Base-by-base conservation (phyloP, 495 filamentous ascomycete species). In the Immersiella caudata region DNA sequence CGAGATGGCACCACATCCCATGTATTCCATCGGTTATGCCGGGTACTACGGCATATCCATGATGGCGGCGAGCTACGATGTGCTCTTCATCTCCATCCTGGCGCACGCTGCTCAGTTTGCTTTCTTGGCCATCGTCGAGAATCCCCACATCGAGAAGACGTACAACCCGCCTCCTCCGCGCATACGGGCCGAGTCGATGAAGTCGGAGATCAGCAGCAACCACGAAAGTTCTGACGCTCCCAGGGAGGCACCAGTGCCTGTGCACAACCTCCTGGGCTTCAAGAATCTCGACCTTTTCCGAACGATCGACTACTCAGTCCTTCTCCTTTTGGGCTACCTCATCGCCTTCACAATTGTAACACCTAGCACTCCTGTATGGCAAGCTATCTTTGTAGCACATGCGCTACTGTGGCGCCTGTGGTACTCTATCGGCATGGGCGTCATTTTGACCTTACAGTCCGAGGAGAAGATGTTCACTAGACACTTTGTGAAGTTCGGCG, bases 21-120 rank as follows among this genome's bases (percentile, higher is more conserved):
- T 99, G 95, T 99, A 99, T 82, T 96, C 94, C 54, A 93, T 99
- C 72, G 95, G 95, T 33, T 99, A 99, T 79, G 93, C 93, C 25
- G 95, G 95, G 27, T 99, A 96, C 79, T 99, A 99, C 64, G 96
- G 95, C 67, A 97, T 98, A 74, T 97, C 94, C n/a, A 88, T 97
- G 76, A 94, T 99, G 87, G 93, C 94, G 26, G 95, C 96, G 58
- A 98, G 96, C 80, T 98, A 98, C 82, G 91, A 92, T 68, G 95
- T 99, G 63, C 83, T 98, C 11, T 93, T 96, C 84, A 96, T 97
- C 75, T 98, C 96, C 20, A 92, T 99, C 68, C 80, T 93, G 76
- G 96, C 94, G 68, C 95, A 99, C 82, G 92, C 93, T 74, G 90
- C 92, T 67, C 95, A 99, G 80, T 94, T 99, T 73, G 90, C 88